These are phyloP conservation scores for Diplodia sapinea DNA, from an alignment of 2,329 filamentous ascomycete genomes.

Conservation along the genomic window DNA sequence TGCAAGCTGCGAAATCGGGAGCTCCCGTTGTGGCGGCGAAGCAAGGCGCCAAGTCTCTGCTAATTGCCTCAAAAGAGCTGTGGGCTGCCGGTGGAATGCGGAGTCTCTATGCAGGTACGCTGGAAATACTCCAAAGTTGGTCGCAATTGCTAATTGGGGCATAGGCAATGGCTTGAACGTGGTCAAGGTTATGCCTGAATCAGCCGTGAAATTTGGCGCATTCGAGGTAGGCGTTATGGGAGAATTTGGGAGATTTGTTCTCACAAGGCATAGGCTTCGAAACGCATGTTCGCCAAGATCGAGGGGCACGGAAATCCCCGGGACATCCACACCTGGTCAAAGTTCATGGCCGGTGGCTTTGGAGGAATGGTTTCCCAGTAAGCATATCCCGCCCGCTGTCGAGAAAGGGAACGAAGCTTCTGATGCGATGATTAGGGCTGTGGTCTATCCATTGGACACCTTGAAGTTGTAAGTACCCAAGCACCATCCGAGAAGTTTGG, in stretches of 20 bases:
- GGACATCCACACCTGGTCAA: slow-evolving; percentile 79
- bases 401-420: slow-evolving; percentile 2
- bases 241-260: slow-evolving; percentile 32
- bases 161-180: slow-evolving; percentile 95
- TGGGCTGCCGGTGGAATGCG: slow-evolving; percentile 85
- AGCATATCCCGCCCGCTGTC: slow-evolving; percentile 41
- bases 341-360: slow-evolving; percentile 87
- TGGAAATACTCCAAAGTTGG: slow-evolving; percentile 10
- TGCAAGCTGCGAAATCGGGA: slow-evolving; percentile 73
- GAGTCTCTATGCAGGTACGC: slow-evolving; percentile 88
- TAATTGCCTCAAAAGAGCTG: slow-evolving; percentile 75
- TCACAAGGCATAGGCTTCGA: slow-evolving; percentile 68
- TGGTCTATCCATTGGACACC: slow-evolving; percentile 91
- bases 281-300: slow-evolving; percentile 80
- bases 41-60: slow-evolving; percentile 71
- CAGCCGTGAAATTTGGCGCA: slow-evolving; percentile 96
- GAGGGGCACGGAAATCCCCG: slow-evolving; percentile 87
- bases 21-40: slow-evolving; percentile 68
- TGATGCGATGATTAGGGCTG: slow-evolving; percentile 63
- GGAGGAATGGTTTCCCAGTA: slow-evolving; percentile 94
- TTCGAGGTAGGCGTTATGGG: slow-evolving; percentile 71
- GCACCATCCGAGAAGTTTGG: background rate
- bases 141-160: slow-evolving; percentile 34
- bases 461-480: slow-evolving; percentile 68
- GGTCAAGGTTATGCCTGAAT: slow-evolving; percentile 97